phyloP scores from a whole-genome alignment of 495 filamentous ascomycete genomes.

The Aspergillus ostianus region DNA sequence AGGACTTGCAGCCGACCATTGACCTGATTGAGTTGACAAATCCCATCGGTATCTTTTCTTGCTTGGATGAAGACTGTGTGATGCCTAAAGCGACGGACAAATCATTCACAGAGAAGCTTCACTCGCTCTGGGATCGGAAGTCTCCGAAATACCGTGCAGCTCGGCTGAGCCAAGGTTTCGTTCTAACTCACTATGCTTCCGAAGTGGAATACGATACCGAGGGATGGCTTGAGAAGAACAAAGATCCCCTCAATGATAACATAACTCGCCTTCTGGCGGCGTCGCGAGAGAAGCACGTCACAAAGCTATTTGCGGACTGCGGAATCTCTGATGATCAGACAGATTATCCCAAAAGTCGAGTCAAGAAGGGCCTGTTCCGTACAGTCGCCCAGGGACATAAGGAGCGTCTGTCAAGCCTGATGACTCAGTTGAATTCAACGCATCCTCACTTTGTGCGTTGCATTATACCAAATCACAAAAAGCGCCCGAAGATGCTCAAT shows the following conservation, averaged over 20 bases:
- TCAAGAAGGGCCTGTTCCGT: slow-evolving; percentile 96
- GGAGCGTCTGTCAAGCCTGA: slow-evolving; percentile 90
- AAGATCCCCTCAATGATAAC: slow-evolving; percentile 97
- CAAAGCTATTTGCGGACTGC: slow-evolving; percentile 84
- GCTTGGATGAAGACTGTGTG: slow-evolving; percentile 95
- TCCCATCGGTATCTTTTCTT: slow-evolving; percentile 98
- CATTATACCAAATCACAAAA: slow-evolving; percentile 98
- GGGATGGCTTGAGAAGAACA: slow-evolving; percentile 98
- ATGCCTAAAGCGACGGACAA: slow-evolving; percentile 99
- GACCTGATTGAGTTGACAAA: slow-evolving; percentile 95
- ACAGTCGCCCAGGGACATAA: slow-evolving; percentile 98
- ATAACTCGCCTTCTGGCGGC: slow-evolving; percentile 81
- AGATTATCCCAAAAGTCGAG: slow-evolving; percentile 69
- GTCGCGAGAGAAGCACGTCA: slow-evolving; percentile 79
- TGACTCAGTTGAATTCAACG: slow-evolving; percentile 92
- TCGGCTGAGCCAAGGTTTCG: slow-evolving; percentile 86
- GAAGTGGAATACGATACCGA: slow-evolving; percentile 96
- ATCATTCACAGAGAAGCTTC: slow-evolving; percentile 94
- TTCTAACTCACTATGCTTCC: slow-evolving; percentile 97
- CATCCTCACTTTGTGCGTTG: slow-evolving; percentile 99
- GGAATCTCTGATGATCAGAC: slow-evolving; percentile 71
- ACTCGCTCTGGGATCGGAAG: slow-evolving; percentile 94
- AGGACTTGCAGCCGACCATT: slow-evolving; percentile 96
- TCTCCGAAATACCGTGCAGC: slow-evolving; percentile 89
- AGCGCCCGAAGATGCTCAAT: slow-evolving; percentile 89